Conservation (phyloP, 768 basidiomycete genomes). For the Lactarius trivialis region DNA sequence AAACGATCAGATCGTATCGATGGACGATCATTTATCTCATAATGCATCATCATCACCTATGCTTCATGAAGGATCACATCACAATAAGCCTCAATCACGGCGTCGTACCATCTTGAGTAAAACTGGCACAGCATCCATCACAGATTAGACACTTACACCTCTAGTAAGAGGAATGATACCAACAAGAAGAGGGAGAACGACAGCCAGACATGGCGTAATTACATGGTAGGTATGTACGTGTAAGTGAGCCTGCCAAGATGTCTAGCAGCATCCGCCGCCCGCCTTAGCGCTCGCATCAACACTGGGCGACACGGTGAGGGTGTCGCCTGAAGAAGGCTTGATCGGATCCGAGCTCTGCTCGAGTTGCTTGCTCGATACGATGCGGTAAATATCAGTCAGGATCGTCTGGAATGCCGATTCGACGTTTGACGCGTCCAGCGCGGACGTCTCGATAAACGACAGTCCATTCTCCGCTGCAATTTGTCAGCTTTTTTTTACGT, state of each 20-base stretch:
- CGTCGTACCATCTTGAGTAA: neutral
- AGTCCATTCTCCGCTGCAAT: conserved; percentile 80
- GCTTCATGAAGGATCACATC: neutral
- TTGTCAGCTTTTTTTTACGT: neutral
- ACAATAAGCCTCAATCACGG: neutral
- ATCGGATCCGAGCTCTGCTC: conserved; percentile 75
- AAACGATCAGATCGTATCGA: neutral
- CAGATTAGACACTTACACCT: conserved; percentile 3
- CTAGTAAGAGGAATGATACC: conserved; percentile 6
- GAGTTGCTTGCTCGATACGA: conserved; percentile 92
- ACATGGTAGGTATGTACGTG: conserved; percentile 20
- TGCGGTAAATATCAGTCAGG: conserved; percentile 93
- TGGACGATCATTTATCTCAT: neutral
- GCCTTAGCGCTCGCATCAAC: conserved; percentile 53
- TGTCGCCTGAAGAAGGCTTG: conserved; percentile 75
- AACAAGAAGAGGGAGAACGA: conserved; percentile 5
- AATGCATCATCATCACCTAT: neutral
- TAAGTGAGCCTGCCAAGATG: conserved; percentile 4
- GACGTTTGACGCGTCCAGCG: conserved; percentile 98
- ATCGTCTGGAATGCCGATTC: conserved; percentile 97
- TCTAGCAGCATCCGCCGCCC: conserved; percentile 59
- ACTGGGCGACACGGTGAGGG: conserved; percentile 78
- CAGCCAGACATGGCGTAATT: conserved; percentile 16
- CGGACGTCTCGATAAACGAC: conserved; percentile 98
- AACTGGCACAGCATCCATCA: neutral